Evolutionary conservation across 495 filamentous ascomycete species (phyloP), one percentile per base, ranked within the genome.

Genomic region (Hypomontagnella monticulosa): DNA sequence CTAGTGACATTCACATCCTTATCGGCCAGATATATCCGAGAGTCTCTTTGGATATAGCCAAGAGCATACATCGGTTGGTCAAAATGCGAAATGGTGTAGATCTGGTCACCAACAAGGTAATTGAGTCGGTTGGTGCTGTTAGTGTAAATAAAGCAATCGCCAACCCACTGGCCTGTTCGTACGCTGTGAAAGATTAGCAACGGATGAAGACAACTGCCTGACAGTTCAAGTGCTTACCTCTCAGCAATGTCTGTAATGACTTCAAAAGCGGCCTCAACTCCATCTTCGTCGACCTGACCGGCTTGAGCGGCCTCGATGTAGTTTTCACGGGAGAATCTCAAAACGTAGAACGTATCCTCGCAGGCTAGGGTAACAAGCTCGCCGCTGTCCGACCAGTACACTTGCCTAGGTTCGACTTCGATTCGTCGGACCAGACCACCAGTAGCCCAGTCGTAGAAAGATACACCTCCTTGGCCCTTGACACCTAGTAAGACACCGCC

Each of bases 131-230:
- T 97, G 20, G 93, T 97, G 69, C 87, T 89, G 81, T 93, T 98
- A 23, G 95, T 97, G 82, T 98, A 99, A 73, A 98, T 93, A 82
- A 99, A 95, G 79, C 93, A 97, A 76, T 99, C 95, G 19, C 95
- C 95, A 57, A 99, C 89, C 95, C 95, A 99, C 79, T 95, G 88
- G 43, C 93, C 95, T n/a, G 96, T 97, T 46, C 91, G 89, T 42
- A 98, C 91, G 63, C 88, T 91, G 56, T 23, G 5, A 15, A 7
- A 16, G 36, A 48, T 76, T 69, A 77, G 74, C 44, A 44, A 46
- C 12, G 36, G 15, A 36, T 18, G 20, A 52, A 36, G n/a, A 14
- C 34, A 57, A 47, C 3, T 41, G 33, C 3, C 40, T 4, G 14
- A 4, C 1, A 23, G 33, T 18, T 32, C 20, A 15, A 33, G 14